Base-by-base conservation (phyloP, 2,329 filamentous ascomycete genomes). In the Sporothrix pseudoabietina region DNA sequence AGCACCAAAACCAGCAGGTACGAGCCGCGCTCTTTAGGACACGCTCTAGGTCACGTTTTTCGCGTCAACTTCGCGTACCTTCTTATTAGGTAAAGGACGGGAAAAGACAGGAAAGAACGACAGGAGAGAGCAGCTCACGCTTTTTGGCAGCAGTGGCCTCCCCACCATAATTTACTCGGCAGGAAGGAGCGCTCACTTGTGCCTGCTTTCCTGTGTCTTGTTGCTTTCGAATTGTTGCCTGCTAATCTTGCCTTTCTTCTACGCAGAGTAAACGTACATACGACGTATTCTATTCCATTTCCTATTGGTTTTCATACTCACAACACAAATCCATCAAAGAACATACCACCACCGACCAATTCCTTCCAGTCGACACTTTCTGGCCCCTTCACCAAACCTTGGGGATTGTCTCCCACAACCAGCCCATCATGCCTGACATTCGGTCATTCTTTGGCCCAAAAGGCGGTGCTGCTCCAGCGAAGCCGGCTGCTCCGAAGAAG, bases 371-470 rank as follows among this genome's bases (percentile, higher is more conserved):
- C 39, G 61, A 66, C 61, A 68, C 26, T 30, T n/a, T 68, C 65
- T 68, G 41, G 65, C 22, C 14, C 41, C 44, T 47, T 47, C 39
- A 65, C 39, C 59, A 65, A 65, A 22, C 6, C 9, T 19, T 6
- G 22, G 61, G 61, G 39, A 66, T 22, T 12, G 39, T 30, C 16
- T 32, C 49, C 52, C 41, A 30, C 39, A 26, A 26, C 16, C 47
- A 44, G 52, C 30, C 69, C 69, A 69, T 77, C 61, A 93, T 93
- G 91, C 87, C 86, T 70, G 91, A 94, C 82, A 94, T 94, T 76
- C 85, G 91, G 78, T 91, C 83, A 79, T 94, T 93, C 81, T 94
- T 94, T 83, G 90, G 90, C 72, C 89, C 89, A 74, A 90, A 90
- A 78, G 85, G 85, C 78, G 83, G 73, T 26, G 72, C 72, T 39